These are phyloP conservation scores for Chytriomyces sp. DNA, from an alignment of 192 early-diverging fungal genomes.

Conservation along the genomic window DNA sequence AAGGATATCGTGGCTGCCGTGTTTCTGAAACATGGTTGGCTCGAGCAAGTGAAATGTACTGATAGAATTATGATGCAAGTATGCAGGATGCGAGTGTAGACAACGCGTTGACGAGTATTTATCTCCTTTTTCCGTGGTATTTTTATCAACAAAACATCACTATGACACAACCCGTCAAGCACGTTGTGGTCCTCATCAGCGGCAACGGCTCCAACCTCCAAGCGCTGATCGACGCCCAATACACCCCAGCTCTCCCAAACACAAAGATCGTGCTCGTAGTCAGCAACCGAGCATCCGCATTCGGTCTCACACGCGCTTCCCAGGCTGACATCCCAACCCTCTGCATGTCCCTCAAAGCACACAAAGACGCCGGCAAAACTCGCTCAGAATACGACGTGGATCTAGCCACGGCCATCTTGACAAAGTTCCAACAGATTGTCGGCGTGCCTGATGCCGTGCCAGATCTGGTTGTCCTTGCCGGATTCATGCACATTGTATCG, in stretches of 20 bases:
- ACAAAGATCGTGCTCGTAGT: conserved; percentile 82
- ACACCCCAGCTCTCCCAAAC: conserved; percentile 41
- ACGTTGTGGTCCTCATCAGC: conserved; percentile 90
- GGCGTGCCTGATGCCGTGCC: conserved; percentile 46
- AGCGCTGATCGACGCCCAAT: conserved; percentile 85
- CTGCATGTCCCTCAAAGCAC: conserved; percentile 80
- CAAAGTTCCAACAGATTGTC: conserved; percentile 38
- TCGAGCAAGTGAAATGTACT: no score
- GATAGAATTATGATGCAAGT: no score
- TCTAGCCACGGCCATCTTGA: conserved; percentile 70
- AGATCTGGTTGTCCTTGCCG: conserved; percentile 90
- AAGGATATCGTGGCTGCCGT: no score
- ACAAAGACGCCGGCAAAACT: conserved; percentile 78
- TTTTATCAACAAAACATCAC: conserved; percentile 5
- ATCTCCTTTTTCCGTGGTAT: background rate
- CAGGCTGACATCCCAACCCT: conserved; percentile 84
- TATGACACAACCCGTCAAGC: conserved; percentile 20
- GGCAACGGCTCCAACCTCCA: conserved; percentile 96
- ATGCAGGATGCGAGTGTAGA: no score
- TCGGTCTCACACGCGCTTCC: conserved; percentile 86
- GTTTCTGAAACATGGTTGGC: no score
- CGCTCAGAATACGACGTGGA: conserved; percentile 89
- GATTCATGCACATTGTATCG: conserved; percentile 98
- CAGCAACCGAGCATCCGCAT: conserved; percentile 84
- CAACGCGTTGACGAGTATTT: background rate